Base-by-base conservation (phyloP, 257 asterid genomes). In the Solanum commersonii region DNA sequence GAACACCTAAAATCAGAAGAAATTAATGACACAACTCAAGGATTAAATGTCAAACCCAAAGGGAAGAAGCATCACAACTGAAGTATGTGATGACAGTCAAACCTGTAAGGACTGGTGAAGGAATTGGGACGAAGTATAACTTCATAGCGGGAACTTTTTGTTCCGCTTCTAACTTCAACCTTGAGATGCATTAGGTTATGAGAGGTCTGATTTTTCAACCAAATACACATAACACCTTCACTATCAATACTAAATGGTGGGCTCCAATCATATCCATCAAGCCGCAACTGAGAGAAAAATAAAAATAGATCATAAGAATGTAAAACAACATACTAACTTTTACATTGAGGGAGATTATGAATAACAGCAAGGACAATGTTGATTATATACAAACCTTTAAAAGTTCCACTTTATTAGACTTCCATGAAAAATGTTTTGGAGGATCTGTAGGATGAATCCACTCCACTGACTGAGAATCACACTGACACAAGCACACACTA, bases 81-180 rank as follows among this genome's bases (percentile, higher is more conserved):
- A 82, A 82, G 86, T 18, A 82, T 49, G 71, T 82, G 60, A 86
- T 83, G 76, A 87, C 79, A 87, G 90, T 88, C 87, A 49, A 83
- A 97, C 99, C 99, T 97, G 98, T 94, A 97, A 91, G 99, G 99
- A 90, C 98, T 96, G 42, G 99, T 91, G 87, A 93, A 93, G 49
- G 96, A 93, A 89, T 86, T 88, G 63, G 98, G 99, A 33, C 99
- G 98, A 91, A 97, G 90, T 90, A 97, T 91, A 86, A 95, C 96
- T 91, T 97, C 99, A 90, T 91, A 93, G 89, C 92, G 94, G 22
- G 98, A 96, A 81, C 92, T 91, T 93, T 94, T 94, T 49, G 97
- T 92, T 86, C 98, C 99, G 77, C 98, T 96, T 91, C 98, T 93
- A 85, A 97, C 98, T 94, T 93, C 97, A 89, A 95, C 91, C 90